Evolutionary conservation across 1,284 basidiomycete species (phyloP), one percentile per base, ranked within the genome.

Genomic region (Irpex sp.): DNA sequence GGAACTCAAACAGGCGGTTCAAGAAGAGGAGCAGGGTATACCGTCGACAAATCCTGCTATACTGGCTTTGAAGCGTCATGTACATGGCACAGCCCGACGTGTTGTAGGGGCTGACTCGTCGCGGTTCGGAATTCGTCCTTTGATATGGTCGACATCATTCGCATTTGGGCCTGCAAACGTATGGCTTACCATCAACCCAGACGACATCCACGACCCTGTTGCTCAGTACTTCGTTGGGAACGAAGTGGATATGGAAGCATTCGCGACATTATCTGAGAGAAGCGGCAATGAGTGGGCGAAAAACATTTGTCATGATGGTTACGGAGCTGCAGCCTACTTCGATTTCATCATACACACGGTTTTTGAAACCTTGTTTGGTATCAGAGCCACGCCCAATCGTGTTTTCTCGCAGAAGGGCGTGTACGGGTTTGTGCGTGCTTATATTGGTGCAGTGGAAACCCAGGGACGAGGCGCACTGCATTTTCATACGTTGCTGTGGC

Each of bases 161-260:
- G 32, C 62, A 59, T 59, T 72, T 32, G 65, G 69, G 38, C 71
- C 79, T 42, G 71, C 74, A 1, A 73, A 62, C 2, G 44, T 80
- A 3, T 77, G 76, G 79, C 58, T 82, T 67, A 74, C 79, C 27
- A 77, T 82, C 43, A 81, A 82, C 71, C 81, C 78, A 0, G 56
- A 70, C n/a, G 77, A 83, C 67, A 38, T 78, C 0, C 76, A 82
- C 65, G 75, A 81, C 70, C 80, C 77, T 0, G 76, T 83, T 18
- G 82, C 76, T 0, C 84, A 87, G 65, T 70, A 86, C 0, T 79
- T 87, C 24, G 77, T 79, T 0, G 83, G 86, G 0, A 78, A 81
- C 65, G 69, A 83, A 0, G 84, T 87, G 4, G 74, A 49, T 6
- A 49, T 49, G 45, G 45, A 49, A 3, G 45, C 45, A 4, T 49